These are phyloP conservation scores for Suillus clintonianus DNA, from an alignment of 768 basidiomycete species.

Conservation along the genomic window DNA sequence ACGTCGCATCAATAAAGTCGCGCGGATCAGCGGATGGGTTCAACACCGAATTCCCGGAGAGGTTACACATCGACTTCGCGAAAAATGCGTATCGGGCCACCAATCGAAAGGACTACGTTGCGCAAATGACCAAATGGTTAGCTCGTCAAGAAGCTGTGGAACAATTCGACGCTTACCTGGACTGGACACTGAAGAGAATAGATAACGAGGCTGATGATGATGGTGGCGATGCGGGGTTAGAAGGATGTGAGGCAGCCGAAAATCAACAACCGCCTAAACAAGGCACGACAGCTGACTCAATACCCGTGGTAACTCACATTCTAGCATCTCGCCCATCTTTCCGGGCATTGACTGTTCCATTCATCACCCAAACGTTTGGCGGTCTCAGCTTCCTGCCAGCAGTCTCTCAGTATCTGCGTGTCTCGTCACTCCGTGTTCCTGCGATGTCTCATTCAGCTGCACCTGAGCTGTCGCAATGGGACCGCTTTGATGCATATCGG, in stretches of 20 bases:
- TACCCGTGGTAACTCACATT: neutral
- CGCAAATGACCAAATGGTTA: slow-evolving; percentile 11
- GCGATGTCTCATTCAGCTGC: too few species aligned
- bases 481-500: too few species aligned
- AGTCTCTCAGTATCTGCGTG: too few species aligned
- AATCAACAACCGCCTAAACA: neutral
- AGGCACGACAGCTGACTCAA: neutral
- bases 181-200: slow-evolving; percentile 20
- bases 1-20: slow-evolving; percentile 21
- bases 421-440: too few species aligned
- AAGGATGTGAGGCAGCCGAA: neutral
- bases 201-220: slow-evolving; percentile 21
- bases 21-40: slow-evolving; percentile 34
- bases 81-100: slow-evolving; percentile 31
- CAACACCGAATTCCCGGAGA: slow-evolving; percentile 37
- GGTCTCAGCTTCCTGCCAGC: too few species aligned
- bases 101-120: neutral
- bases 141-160: slow-evolving; percentile 16
- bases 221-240: neutral
- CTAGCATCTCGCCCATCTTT: neutral
- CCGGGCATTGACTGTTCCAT: neutral
- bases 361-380: neutral
- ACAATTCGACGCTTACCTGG: slow-evolving; percentile 27
- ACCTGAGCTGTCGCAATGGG: too few species aligned
- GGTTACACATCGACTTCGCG: slow-evolving; percentile 32